Base-by-base conservation (phyloP, 2,329 filamentous ascomycete genomes). In the Seiridium unicorne region DNA sequence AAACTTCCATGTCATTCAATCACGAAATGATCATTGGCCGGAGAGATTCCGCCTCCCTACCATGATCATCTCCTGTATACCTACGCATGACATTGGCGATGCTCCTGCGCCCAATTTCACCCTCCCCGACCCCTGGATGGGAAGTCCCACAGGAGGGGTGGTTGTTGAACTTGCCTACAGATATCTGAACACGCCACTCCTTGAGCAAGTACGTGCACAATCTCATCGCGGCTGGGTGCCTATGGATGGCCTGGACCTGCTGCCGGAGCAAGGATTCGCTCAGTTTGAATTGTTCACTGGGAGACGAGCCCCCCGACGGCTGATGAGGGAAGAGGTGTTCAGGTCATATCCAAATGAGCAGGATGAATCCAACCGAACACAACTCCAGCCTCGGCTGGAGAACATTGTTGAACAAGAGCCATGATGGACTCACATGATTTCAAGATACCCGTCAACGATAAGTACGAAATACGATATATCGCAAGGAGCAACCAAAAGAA, bases 241-340 rank as follows among this genome's bases (percentile, higher is more conserved):
- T 18, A 85, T 93, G 73, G 89, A 93, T 67, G 90, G 90, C 0
- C 76, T 93, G 10, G 90, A 93, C 66, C 81, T 93, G 51, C 74
- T 94, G 11, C 89, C 89, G 0, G 91, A 93, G 70, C 90, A 93
- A 70, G 91, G 89, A 0, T 91, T 91, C 73, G 90, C 90, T 1
- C 90, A 93, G 67, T 94, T 93, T 68, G 91, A 94, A 73, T 74
- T 93, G 2, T 92, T 93, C 70, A 93, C 90, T 0, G 90, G 90
- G 0, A 80, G 88, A 55, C 82, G 87, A 66, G 88, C 89, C 8
- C 89, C 89, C 6, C 82, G 90, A 34, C 77, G 85, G 49, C 73
- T 90, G 44, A 93, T 94, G 90, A 83, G 89, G 62, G 79, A 84
- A 47, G 87, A 88, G 66, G 86, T 89, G 10, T 75, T 83, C 60